phyloP scores from a whole-genome alignment of 2,329 filamentous ascomycete genomes.

The Arthrobotrys sphaeroides region DNA sequence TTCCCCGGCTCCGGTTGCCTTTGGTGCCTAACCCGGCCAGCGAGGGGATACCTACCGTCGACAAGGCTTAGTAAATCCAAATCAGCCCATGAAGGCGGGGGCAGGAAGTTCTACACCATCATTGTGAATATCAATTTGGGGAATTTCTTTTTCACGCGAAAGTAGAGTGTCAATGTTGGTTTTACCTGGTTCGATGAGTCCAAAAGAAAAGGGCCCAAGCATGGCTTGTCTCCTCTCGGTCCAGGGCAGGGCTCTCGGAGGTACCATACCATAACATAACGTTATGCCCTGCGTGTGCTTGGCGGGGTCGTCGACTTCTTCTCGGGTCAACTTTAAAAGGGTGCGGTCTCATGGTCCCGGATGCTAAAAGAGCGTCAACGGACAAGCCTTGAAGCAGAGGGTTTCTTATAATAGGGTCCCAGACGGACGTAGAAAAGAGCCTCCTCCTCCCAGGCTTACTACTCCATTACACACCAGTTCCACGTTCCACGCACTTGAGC shows the following conservation, averaged over 20 bases:
- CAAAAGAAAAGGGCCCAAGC: constrained; percentile 26
- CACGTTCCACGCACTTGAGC: constrained; percentile 47
- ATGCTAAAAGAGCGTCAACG: constrained; percentile 18
- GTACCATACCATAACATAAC: constrained; percentile 36
- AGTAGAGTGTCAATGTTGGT: constrained; percentile 12
- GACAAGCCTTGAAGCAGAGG: constrained; percentile 23
- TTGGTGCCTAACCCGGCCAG: constrained; percentile 41
- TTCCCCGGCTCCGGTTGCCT: constrained; percentile 30
- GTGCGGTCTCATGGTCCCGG: constrained; percentile 39
- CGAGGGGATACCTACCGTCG: constrained; percentile 19
- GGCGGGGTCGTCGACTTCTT: constrained; percentile 43
- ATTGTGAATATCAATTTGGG: not conserved
- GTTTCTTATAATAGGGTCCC: constrained; percentile 41
- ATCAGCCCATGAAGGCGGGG: constrained; percentile 49
- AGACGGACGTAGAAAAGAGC: constrained; percentile 50
- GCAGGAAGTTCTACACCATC: not conserved
- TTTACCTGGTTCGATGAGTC: constrained; percentile 51
- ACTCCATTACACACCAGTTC: constrained; percentile 48
- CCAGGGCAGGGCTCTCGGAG: constrained; percentile 24
- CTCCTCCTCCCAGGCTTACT: constrained; percentile 50
- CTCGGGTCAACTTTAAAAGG: constrained; percentile 40
- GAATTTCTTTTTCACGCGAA: constrained; percentile 36
- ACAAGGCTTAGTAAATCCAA: constrained; percentile 52
- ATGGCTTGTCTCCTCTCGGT: constrained; percentile 31
- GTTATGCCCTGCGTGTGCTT: constrained; percentile 42